Conservation (phyloP, 2,329 filamentous ascomycete species). For the Fusarium sp. region DNA sequence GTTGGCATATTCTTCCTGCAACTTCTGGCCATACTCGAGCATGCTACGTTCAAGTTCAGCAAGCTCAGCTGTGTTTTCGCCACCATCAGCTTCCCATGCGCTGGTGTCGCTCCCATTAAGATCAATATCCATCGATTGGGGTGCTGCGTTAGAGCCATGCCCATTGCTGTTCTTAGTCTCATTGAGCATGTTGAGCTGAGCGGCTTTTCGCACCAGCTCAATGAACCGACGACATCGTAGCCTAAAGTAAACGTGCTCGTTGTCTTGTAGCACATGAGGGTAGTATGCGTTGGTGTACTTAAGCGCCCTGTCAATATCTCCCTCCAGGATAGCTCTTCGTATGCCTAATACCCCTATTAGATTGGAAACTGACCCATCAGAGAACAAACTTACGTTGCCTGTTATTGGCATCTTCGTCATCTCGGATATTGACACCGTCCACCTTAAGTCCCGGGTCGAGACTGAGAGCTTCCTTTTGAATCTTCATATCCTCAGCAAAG, state of each 20-base stretch:
- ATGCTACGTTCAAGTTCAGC: constrained; percentile 69
- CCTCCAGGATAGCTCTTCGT: constrained; percentile 83
- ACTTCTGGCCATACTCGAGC: constrained; percentile 78
- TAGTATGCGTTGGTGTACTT: constrained; percentile 81
- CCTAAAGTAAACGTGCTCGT: constrained; percentile 86
- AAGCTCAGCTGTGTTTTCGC: constrained; percentile 47
- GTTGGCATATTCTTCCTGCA: constrained; percentile 77
- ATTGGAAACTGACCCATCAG: background rate
- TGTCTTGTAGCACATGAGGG: constrained; percentile 77
- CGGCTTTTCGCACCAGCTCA: constrained; percentile 84
- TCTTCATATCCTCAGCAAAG: constrained; percentile 81
- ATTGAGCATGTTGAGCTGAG: constrained; percentile 65
- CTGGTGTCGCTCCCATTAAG: constrained; percentile 55
- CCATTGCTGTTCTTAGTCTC: constrained; percentile 55
- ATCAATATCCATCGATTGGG: constrained; percentile 64
- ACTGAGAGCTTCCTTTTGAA: constrained; percentile 74
- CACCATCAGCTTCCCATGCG: constrained; percentile 59
- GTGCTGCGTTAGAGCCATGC: constrained; percentile 51
- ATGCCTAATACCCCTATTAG: constrained; percentile 67
- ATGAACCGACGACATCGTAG: constrained; percentile 91
- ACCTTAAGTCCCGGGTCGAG: constrained; percentile 62
- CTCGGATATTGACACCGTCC: constrained; percentile 70
- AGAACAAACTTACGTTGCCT: constrained; percentile 71
- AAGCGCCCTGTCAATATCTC: constrained; percentile 90
- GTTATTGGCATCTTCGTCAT: constrained; percentile 86